A percentile compares a stretch with the other conserved stretches of the same genome.
These are phyloP conservation scores for Tolypocladium amazonense DNA, from an alignment of 2,329 filamentous ascomycete species.

Conservation along the genomic window DNA sequence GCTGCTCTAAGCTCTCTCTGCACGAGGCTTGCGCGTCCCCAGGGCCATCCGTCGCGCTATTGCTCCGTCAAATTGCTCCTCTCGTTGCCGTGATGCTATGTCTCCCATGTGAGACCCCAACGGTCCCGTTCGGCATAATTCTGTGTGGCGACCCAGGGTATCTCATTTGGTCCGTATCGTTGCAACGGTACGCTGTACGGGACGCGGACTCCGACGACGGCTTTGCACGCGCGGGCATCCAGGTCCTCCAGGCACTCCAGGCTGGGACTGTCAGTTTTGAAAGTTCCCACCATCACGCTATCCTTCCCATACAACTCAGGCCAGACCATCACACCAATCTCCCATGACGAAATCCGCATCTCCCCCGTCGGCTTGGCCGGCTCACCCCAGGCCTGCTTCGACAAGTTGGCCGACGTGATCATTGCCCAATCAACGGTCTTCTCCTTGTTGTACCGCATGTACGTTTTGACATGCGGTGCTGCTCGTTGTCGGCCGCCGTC, in stretches of 20 bases:
- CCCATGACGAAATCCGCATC: constrained; percentile 68
- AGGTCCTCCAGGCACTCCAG: constrained; percentile 7
- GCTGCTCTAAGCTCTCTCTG: background rate
- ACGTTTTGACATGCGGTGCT: constrained; percentile 85
- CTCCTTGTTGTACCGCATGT: constrained; percentile 52
- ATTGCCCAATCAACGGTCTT: constrained; percentile 69
- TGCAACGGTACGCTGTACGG: constrained; percentile 74
- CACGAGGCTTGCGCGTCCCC: background rate
- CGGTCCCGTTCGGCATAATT: constrained; percentile 52
- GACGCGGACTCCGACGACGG: constrained; percentile 60
- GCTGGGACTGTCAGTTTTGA: constrained; percentile 48
- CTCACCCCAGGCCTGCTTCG: constrained; percentile 81
- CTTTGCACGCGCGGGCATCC: constrained; percentile 11
- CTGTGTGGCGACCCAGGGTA: constrained; percentile 66
- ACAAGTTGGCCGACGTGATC: constrained; percentile 83
- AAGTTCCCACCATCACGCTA: constrained; percentile 57
- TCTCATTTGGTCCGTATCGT: constrained; percentile 50
- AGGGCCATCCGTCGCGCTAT: background rate
- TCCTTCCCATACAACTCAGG: constrained; percentile 44
- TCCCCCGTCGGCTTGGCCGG: constrained; percentile 44
- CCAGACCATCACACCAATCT: constrained; percentile 77
- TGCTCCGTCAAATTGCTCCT: background rate
- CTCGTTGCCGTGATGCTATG: background rate
- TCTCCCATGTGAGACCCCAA: constrained; percentile 31
- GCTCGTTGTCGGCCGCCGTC: constrained; percentile 56